Percentiles rank a stretch among this genome's conserved stretches.
Evolutionary conservation across 345 rosid species (phyloP).

Genomic region (Populus pruinosa): DNA sequence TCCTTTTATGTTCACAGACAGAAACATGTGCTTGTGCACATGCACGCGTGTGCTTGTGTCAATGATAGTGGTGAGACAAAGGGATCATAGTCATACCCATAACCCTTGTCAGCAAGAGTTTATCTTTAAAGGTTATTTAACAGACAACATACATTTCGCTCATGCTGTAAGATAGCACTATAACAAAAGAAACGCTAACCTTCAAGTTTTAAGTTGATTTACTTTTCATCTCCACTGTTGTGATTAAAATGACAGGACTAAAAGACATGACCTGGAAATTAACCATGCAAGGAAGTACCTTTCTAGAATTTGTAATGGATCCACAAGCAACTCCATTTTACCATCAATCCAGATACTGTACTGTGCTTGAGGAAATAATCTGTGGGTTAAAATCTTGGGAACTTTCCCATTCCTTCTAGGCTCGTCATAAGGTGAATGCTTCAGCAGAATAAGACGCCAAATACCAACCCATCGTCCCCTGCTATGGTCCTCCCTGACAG

Average conservation of each 20-base stretch:
- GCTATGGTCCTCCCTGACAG: constrained; percentile 54
- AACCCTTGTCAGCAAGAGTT: neutral
- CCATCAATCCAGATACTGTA: constrained; percentile 99
- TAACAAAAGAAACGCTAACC: neutral
- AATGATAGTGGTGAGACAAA: neutral
- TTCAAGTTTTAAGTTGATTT: neutral
- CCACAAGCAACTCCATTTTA: constrained; percentile 95
- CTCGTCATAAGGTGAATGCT: constrained; percentile 85
- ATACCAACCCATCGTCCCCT: constrained; percentile 91
- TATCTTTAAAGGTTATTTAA: neutral
- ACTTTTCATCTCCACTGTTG: neutral
- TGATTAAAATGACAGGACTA: neutral
- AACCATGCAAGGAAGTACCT: constrained; percentile 43
- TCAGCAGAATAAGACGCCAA: constrained; percentile 87
- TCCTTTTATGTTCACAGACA: neutral
- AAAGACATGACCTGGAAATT: neutral
- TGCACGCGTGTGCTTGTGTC: neutral
- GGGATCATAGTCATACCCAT: neutral
- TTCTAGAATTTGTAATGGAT: constrained; percentile 82
- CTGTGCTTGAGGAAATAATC: constrained; percentile 86
- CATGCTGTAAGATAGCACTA: neutral
- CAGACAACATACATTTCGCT: neutral
- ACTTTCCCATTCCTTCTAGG: constrained; percentile 97
- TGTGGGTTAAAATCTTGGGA: constrained; percentile 93
- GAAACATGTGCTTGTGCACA: neutral